Conservation (phyloP, 2,329 filamentous ascomycete species). For the Magnaporthiopsis poae region DNA sequence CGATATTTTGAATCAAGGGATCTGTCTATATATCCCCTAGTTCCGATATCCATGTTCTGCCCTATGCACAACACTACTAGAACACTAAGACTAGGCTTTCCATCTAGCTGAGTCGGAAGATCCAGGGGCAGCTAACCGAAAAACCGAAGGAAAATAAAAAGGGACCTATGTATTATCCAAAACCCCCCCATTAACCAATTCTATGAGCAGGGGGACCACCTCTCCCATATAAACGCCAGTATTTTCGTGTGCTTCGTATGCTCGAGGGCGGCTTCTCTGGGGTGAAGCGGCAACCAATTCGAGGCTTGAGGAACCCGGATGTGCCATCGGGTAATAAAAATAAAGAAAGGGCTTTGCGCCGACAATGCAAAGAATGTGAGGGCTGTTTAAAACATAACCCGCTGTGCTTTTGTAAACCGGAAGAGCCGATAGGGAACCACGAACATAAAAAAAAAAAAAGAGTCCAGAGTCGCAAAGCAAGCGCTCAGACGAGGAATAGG, state of each 20-base stretch:
- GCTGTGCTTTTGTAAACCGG: conserved; percentile 12
- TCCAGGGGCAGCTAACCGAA: background rate
- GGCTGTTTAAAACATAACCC: conserved; percentile 7
- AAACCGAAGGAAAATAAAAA: background rate
- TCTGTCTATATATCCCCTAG: too few relatives aligned
- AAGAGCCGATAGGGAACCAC: conserved; percentile 2
- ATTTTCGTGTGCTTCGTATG: background rate
- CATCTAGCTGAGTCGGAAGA: background rate
- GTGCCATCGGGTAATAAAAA: background rate
- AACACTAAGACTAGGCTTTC: background rate
- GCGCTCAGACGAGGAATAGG: conserved; percentile 1
- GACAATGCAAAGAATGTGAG: conserved; percentile 2
- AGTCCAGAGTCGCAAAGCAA: conserved; percentile 1
- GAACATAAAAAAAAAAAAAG: conserved; percentile 4
- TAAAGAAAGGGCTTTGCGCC: background rate
- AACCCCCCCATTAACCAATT: background rate
- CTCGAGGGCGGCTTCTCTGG: background rate
- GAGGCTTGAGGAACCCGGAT: background rate
- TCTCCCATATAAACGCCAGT: background rate
- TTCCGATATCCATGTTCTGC: too few relatives aligned
- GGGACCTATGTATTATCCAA: background rate
- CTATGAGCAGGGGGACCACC: background rate
- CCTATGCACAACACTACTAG: background rate
- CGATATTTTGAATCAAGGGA: too few relatives aligned
- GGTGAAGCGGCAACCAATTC: background rate